Evolutionary conservation across 257 asterid genomes (phyloP).

Genomic region (Forsythia suspensa): DNA sequence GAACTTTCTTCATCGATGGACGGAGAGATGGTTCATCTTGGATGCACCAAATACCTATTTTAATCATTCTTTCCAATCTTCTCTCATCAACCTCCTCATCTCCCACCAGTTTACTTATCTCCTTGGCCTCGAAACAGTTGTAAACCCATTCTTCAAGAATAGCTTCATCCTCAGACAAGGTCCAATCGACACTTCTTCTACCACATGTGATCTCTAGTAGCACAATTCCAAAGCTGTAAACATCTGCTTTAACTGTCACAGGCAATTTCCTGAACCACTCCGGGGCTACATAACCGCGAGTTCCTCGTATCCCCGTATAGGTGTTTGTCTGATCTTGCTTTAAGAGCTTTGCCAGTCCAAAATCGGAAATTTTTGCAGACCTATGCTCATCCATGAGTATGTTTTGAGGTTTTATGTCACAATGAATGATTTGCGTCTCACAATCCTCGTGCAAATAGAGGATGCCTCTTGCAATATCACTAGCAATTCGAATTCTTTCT

Average conservation of each 20-base stretch:
- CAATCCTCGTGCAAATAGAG: slow-evolving; percentile 64
- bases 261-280: slow-evolving; percentile 50
- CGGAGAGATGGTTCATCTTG: slow-evolving; percentile 35
- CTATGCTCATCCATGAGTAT: slow-evolving; percentile 46
- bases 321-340: slow-evolving; percentile 52
- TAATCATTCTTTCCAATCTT: slow-evolving; percentile 28
- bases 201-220: slow-evolving; percentile 49
- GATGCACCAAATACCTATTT: slow-evolving; percentile 38
- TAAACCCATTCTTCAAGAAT: slow-evolving; percentile 54
- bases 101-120: slow-evolving; percentile 14
- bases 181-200: slow-evolving; percentile 33
- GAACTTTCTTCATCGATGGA: slow-evolving; percentile 41
- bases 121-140: slow-evolving; percentile 26
- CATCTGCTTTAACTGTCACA: slow-evolving; percentile 55
- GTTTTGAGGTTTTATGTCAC: slow-evolving; percentile 67
- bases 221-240: slow-evolving; percentile 59
- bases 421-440: slow-evolving; percentile 55
- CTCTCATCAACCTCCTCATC: slow-evolving; percentile 27
- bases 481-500: slow-evolving; percentile 32
- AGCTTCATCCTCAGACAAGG: slow-evolving; percentile 35
- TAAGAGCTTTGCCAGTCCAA: slow-evolving; percentile 57
- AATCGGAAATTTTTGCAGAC: slow-evolving; percentile 52
- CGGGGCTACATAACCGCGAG: slow-evolving; percentile 55
- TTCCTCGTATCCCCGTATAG: slow-evolving; percentile 47
- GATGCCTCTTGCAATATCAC: slow-evolving; percentile 52